These are phyloP conservation scores for Forsythia suspensa DNA, from an alignment of 257 asterid genomes.

Conservation along the genomic window DNA sequence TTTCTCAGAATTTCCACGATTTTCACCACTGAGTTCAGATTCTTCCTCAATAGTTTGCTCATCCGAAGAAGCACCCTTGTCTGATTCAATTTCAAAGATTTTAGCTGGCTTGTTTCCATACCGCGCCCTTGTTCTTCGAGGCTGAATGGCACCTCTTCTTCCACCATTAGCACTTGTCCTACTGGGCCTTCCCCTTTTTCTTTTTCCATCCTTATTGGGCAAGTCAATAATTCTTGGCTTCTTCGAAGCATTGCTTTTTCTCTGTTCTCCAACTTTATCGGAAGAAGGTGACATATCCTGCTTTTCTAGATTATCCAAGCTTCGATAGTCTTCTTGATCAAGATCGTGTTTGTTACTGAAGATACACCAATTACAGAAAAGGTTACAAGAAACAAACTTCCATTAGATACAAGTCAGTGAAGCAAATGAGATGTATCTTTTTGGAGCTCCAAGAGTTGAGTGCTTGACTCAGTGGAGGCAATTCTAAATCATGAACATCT, in stretches of 20 bases:
- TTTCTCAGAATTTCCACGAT: slow-evolving; percentile 28
- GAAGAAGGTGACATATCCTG: slow-evolving; percentile 30
- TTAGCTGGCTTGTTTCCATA: slow-evolving; percentile 57
- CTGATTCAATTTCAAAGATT: slow-evolving; percentile 61
- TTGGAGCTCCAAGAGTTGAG: neutral
- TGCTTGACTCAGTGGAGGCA: neutral
- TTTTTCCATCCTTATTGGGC: slow-evolving; percentile 42
- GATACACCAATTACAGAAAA: slow-evolving; percentile 21
- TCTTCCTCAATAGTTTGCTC: slow-evolving; percentile 23
- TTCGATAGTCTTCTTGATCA: slow-evolving; percentile 27
- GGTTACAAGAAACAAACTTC: neutral
- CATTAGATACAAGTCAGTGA: neutral
- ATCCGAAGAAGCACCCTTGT: slow-evolving; percentile 36
- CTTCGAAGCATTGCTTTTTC: slow-evolving; percentile 23
- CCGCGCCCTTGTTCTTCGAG: slow-evolving; percentile 53
- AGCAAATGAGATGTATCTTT: neutral
- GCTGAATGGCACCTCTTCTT: slow-evolving; percentile 37
- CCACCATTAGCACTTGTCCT: slow-evolving; percentile 29
- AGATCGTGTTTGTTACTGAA: slow-evolving; percentile 38
- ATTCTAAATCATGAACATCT: neutral
- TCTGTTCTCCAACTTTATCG: slow-evolving; percentile 22
- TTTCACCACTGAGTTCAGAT: slow-evolving; percentile 19
- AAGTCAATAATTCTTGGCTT: slow-evolving; percentile 45
- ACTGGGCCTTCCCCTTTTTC: slow-evolving; percentile 57
- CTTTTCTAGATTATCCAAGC: slow-evolving; percentile 20